These are phyloP conservation scores for Fusarium acutatum DNA, from an alignment of 2,329 filamentous ascomycete genomes.

Conservation along the genomic window DNA sequence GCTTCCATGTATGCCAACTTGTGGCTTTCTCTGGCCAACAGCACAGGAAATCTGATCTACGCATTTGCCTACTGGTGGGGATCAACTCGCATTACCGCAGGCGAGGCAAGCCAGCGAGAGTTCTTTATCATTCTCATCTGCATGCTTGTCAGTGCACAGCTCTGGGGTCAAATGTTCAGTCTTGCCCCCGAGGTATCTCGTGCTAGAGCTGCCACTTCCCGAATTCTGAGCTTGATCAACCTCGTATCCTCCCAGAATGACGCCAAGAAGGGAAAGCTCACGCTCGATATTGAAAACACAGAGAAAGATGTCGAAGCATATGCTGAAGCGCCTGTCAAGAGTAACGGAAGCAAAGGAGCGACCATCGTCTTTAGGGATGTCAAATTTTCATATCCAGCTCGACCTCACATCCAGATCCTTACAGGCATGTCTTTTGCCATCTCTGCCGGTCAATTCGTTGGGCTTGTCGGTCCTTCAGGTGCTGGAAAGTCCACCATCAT, in stretches of 20 bases:
- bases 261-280: slow-evolving; percentile 17
- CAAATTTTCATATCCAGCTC: slow-evolving; percentile 71
- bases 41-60: slow-evolving; percentile 73
- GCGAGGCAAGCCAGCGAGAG: slow-evolving; percentile 69
- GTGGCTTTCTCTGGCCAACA: slow-evolving; percentile 68
- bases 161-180: slow-evolving; percentile 78
- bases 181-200: slow-evolving; percentile 78
- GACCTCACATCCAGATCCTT: slow-evolving; percentile 66
- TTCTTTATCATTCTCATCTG: slow-evolving; percentile 79
- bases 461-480: slow-evolving; percentile 71
- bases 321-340: slow-evolving; percentile 40
- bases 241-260: slow-evolving; percentile 48
- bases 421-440: slow-evolving; percentile 65
- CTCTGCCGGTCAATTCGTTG: slow-evolving; percentile 67
- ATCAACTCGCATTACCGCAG: slow-evolving; percentile 72
- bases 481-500: slow-evolving; percentile 75
- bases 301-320: slow-evolving; percentile 52
- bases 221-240: slow-evolving; percentile 63
- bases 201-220: slow-evolving; percentile 67
- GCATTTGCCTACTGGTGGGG: slow-evolving; percentile 86
- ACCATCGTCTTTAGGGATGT: slow-evolving; percentile 66
- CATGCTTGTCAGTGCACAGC: slow-evolving; percentile 75
- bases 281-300: slow-evolving; percentile 1
- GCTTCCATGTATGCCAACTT: slow-evolving; percentile 62
- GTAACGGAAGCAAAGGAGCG: slow-evolving; percentile 47